These are phyloP conservation scores for Globisporangium splendens DNA, from an alignment of 352 stramenopile genomes.

Conservation along the genomic window DNA sequence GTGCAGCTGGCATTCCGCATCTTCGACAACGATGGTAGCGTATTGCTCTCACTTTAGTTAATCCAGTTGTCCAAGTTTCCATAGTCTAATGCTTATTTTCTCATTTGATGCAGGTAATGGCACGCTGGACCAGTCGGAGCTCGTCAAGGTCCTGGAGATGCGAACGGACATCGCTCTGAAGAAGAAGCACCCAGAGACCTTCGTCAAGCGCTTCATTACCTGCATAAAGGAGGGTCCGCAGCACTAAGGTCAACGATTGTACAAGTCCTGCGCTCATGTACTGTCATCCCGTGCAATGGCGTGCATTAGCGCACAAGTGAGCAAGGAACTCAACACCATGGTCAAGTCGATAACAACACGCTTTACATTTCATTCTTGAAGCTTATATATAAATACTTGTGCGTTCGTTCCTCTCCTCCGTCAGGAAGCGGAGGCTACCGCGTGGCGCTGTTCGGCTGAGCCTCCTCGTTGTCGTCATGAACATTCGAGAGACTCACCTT, in stretches of 20 bases:
- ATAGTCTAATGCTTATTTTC: too few species aligned
- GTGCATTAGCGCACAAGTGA: too few species aligned
- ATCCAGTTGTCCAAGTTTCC: too few species aligned
- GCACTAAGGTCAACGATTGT: constrained; percentile 1
- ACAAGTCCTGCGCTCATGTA: too few species aligned
- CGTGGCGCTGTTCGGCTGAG: neutral
- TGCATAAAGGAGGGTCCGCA: constrained; percentile 13
- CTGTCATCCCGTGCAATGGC: too few species aligned
- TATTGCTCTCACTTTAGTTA: too few species aligned
- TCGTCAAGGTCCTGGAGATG: constrained; percentile 69
- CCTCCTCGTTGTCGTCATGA: neutral
- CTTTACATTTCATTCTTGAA: too few species aligned
- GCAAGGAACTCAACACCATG: neutral
- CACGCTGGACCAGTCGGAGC: constrained; percentile 59
- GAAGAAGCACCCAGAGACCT: constrained; percentile 18
- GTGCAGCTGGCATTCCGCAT: constrained; percentile 73
- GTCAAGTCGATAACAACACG: too few species aligned
- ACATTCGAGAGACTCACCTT: constrained; percentile 24
- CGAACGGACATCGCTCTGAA: constrained; percentile 50
- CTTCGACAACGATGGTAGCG: constrained; percentile 56
- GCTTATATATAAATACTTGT: too few species aligned
- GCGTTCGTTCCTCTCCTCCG: too few species aligned
- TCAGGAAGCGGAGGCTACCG: too few species aligned
- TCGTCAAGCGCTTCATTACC: constrained; percentile 16
- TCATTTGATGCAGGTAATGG: constrained; percentile 42